Conservation (phyloP, 495 filamentous ascomycete species). For the Aspergillus asperescens region DNA sequence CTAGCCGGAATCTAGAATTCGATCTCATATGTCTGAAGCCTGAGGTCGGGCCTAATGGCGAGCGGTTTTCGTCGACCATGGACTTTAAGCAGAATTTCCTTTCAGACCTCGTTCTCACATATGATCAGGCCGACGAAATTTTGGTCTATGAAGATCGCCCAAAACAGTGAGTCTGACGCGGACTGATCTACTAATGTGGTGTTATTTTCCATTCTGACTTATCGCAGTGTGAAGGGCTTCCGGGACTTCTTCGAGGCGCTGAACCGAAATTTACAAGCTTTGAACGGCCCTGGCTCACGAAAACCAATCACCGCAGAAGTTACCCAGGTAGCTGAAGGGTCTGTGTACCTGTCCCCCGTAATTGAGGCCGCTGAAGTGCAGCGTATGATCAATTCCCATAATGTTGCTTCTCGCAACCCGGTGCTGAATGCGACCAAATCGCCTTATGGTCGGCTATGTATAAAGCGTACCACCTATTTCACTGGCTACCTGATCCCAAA, state of each 20-base stretch:
- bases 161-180: conserved; percentile 51
- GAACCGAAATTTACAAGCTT: conserved; percentile 51
- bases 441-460: conserved; percentile 47
- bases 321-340: conserved; percentile 75
- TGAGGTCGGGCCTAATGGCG: conserved; percentile 66
- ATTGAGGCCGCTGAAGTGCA: conserved; percentile 81
- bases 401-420: conserved; percentile 46
- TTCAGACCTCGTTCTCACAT: conserved; percentile 73
- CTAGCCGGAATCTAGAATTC: conserved; percentile 74
- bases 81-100: conserved; percentile 83
- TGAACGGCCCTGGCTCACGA: conserved; percentile 34
- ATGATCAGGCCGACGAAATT: conserved; percentile 75
- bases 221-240: conserved; percentile 62
- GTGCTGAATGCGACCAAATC: conserved; percentile 29
- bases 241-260: conserved; percentile 71
- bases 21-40: conserved; percentile 90
- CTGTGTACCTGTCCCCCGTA: conserved; percentile 72
- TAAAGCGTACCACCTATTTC: conserved; percentile 85
- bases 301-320: conserved; percentile 71
- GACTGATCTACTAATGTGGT: conserved; percentile 2
- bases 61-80: conserved; percentile 75
- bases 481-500: conserved; percentile 85
- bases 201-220: conserved; percentile 13
- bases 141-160: conserved; percentile 61
- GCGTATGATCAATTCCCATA: conserved; percentile 84